Percentiles rank a stretch among this genome's conserved stretches.
Conservation (phyloP, 176 grass and related monocot genomes). For the Secale cereale region DNA sequence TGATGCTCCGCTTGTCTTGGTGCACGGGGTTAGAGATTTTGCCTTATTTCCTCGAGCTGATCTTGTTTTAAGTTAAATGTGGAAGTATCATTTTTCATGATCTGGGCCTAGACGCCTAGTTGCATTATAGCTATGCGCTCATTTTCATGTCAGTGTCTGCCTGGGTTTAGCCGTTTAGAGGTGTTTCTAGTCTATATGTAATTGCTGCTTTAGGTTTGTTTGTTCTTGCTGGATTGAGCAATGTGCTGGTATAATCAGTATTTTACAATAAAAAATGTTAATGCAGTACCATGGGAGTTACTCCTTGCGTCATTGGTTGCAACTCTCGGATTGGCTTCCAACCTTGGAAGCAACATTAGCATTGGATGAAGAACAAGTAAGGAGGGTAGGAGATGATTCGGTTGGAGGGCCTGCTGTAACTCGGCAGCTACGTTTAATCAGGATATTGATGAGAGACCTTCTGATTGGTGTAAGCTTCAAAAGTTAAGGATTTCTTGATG, state of each 20-base stretch:
- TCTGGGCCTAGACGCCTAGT: neutral
- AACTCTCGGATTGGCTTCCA: slow-evolving; percentile 89
- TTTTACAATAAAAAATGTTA: slow-evolving; percentile 16
- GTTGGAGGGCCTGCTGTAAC: slow-evolving; percentile 83
- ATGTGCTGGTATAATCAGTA: neutral
- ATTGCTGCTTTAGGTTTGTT: neutral
- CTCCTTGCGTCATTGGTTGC: slow-evolving; percentile 85
- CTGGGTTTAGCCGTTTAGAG: neutral
- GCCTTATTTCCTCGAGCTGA: slow-evolving; percentile 21
- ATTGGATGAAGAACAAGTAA: slow-evolving; percentile 76
- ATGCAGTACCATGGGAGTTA: slow-evolving; percentile 90
- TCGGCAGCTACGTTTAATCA: slow-evolving; percentile 68
- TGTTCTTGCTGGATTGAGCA: neutral
- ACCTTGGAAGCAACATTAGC: slow-evolving; percentile 86
- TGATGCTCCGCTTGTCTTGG: slow-evolving; percentile 67
- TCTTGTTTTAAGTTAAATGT: neutral
- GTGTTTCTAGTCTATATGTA: neutral
- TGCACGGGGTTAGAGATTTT: slow-evolving; percentile 66
- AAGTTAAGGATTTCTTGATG: neutral
- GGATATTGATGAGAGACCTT: slow-evolving; percentile 98
- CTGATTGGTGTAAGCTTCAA: slow-evolving; percentile 84
- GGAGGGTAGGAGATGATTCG: slow-evolving; percentile 83
- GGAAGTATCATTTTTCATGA: slow-evolving; percentile 20
- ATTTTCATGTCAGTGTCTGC: slow-evolving; percentile 24
- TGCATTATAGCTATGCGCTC: neutral